Base-by-base conservation (phyloP, 345 rosid species). In the Pistacia vera region DNA sequence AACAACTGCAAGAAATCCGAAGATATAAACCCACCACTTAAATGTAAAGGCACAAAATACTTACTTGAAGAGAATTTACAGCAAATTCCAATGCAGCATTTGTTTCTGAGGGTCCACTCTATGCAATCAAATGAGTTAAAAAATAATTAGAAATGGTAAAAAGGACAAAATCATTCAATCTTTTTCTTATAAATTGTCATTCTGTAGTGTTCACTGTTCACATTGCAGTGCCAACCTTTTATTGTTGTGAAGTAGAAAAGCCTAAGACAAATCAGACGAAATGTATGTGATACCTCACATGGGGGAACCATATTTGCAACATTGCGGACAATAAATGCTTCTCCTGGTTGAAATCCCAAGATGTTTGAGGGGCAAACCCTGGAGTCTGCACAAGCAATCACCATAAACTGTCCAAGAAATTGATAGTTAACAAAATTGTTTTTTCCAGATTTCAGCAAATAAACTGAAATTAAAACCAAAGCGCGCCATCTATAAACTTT, bases 331-430 rank as follows among this genome's bases (percentile, higher is more conserved):
- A 82, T 85, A 86, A 96, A 96, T 73, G 99, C 97, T 82, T 92
- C 99, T 75, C 99, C 99, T 11, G 99, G 99, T 85, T 91, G 92
- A 79, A 96, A 92, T 81, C 99, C 99, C 59, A 96, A 78, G 75
- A 92, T 75, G 65, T 76, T 86, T 49, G 99, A 92, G 73, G 99
- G 99, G 79, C 99, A 96, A 70, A 96, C 98, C 83, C 98, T 90
- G 63, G 99, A 96, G 83, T 96, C 99, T 58, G 92, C 98, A 86
- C 99, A 96, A 78, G 99, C 95, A 80, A 93, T 88, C 86, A 92
- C 97, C 93, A 91, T 85, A 83, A 96, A 92, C 99, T 93, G 93
- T 83, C 75, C 82, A 82, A 46, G 69, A 81, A 62, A 65, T n/a
- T 56, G 81, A 81, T 75, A 84, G 90, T 13, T 57, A 70, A 59